These are phyloP conservation scores for Solanum piurae DNA, from an alignment of 257 asterid genomes.

Conservation along the genomic window DNA sequence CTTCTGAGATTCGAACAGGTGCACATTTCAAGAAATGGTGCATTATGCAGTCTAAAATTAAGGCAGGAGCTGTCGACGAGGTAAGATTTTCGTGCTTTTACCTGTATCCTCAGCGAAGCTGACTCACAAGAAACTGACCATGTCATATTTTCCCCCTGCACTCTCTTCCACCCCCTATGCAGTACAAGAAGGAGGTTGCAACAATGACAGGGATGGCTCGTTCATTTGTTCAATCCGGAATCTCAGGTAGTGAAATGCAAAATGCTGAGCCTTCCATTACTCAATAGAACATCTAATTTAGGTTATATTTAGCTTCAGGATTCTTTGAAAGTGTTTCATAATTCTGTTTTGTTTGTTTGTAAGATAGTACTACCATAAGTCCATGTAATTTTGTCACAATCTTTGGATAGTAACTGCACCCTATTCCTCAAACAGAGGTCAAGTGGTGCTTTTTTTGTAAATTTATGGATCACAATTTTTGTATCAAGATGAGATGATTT, in stretches of 20 bases:
- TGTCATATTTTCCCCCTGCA: neutral
- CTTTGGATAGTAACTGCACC: neutral
- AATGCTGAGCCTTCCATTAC: neutral
- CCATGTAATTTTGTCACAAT: neutral
- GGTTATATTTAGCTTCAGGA: neutral
- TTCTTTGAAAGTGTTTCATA: neutral
- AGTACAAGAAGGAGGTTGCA: slow-evolving; percentile 81
- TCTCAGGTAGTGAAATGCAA: neutral
- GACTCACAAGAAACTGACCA: neutral
- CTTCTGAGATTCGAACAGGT: slow-evolving; percentile 32
- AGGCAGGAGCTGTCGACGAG: slow-evolving; percentile 57
- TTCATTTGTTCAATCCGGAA: slow-evolving; percentile 39
- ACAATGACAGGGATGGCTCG: slow-evolving; percentile 61
- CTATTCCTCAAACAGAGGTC: neutral
- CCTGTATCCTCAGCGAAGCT: neutral
- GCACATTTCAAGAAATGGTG: slow-evolving; percentile 93
- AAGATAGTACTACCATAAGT: neutral
- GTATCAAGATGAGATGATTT: neutral
- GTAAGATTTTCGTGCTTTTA: slow-evolving; percentile 15
- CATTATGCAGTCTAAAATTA: slow-evolving; percentile 77
- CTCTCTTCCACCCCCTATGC: slow-evolving; percentile 9
- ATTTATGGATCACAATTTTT: neutral
- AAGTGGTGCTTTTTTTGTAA: neutral
- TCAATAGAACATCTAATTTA: slow-evolving; percentile 7
- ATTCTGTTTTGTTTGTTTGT: neutral